phyloP scores from a whole-genome alignment of 1,284 basidiomycete genomes.

The Irpex sp. region DNA sequence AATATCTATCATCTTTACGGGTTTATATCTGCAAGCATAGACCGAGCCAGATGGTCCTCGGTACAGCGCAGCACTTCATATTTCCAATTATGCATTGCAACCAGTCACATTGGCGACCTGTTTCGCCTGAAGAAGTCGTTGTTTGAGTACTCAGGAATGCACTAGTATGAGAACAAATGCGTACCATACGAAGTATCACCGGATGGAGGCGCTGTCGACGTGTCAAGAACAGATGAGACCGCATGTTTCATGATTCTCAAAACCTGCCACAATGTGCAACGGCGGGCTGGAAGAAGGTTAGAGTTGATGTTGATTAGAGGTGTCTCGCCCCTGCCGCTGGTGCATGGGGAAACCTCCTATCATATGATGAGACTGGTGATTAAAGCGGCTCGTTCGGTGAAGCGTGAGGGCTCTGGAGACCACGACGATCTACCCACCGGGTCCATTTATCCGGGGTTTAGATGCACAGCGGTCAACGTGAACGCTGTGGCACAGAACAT shows the following conservation, averaged over 20 bases:
- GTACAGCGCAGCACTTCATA: not conserved
- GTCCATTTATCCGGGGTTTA: conserved; percentile 6
- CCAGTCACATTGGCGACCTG: conserved; percentile 5
- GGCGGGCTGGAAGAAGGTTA: not conserved
- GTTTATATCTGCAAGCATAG: conserved; percentile 6
- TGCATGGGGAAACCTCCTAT: conserved; percentile 2
- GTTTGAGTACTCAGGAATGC: not conserved
- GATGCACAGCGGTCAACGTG: not conserved
- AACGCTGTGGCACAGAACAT: not conserved
- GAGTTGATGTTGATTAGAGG: not conserved
- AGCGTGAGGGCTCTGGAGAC: not conserved
- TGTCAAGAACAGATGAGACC: conserved; percentile 8
- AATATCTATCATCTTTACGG: not conserved
- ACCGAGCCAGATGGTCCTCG: not conserved
- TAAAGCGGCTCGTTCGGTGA: not conserved
- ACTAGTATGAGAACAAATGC: conserved; percentile 5
- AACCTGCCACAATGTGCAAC: conserved; percentile 4
- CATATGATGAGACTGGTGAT: conserved; percentile 7
- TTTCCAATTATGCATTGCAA: not conserved
- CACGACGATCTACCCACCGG: not conserved
- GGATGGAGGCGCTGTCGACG: not conserved
- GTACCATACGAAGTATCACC: conserved; percentile 8
- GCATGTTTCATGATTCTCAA: conserved; percentile 4
- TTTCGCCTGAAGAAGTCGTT: not conserved
- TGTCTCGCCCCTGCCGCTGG: not conserved